Base-by-base conservation (phyloP, 1,139 yeast genomes). In the Hyphopichia burtonii region DNA sequence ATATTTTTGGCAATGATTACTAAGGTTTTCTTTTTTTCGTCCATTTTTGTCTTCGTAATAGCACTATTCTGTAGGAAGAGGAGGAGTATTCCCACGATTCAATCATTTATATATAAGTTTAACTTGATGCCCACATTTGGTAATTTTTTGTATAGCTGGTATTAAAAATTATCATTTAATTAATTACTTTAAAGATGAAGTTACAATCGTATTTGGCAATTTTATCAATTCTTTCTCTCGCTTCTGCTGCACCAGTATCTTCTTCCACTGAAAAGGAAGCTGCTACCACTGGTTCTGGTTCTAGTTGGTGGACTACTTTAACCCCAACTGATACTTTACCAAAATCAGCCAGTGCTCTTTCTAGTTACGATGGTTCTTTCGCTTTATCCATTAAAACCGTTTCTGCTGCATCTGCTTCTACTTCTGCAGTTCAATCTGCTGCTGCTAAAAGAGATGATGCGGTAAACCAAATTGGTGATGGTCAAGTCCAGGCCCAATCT, bases 401-500 rank as follows among this genome's bases (percentile, higher is more conserved):
- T 20, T 41, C 51, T 22, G 52, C 50, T 38, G 48, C 53, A 15
- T 47, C 52, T 15, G 55, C 58, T 12, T 48, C 58, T 31, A 40
- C 53, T 41, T 44, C 54, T 14, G 49, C 57, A 23, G 37, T 44
- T n/a, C 54, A 53, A 36, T 44, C 48, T 44, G 50, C 53, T 41
- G 55, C 53, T 36, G 46, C 42, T 15, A 46, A 48, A 43, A 54
- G 54, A 39, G 56, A 50, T 36, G 56, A 41, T 30, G 48, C 49
- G 12, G 52, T 53, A 10, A 53, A 51, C 51, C 69, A 65, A 48
- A 63, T 65, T 34, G 55, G 55, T 38, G 66, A 63, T 27, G 63
- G 80, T 49, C 78, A 74, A 54, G 59, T 73, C 54, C 79, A 74
- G 56, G 65, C 71, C 38, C 65, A 71, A 45, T 58, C 65, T 31